Evolutionary conservation across 768 basidiomycete genomes (phyloP).

Genomic region (Pisolithus microcarpus): DNA sequence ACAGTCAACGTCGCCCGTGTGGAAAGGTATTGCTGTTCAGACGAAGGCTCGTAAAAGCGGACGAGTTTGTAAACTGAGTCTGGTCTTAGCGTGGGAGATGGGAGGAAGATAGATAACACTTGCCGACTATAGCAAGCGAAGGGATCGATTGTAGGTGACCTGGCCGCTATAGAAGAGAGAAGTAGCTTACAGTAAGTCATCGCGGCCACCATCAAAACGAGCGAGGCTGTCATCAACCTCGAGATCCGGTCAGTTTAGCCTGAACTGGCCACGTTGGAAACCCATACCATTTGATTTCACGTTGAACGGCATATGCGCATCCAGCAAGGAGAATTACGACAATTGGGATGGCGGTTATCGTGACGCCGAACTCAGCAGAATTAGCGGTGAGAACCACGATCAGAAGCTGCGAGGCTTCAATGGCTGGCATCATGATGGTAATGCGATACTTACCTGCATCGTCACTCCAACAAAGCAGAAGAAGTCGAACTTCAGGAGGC

Average conservation of each 20-base stretch:
- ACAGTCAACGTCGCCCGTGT: constrained; percentile 74
- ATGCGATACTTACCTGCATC: constrained; percentile 54
- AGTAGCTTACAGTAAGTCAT: constrained; percentile 63
- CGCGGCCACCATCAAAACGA: constrained; percentile 74
- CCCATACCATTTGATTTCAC: constrained; percentile 71
- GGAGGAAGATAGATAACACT: constrained; percentile 3
- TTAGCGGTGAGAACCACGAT: constrained; percentile 62
- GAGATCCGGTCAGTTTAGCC: neutral
- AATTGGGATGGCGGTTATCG: constrained; percentile 76
- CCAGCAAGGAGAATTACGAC: constrained; percentile 60
- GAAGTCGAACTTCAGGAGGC: constrained; percentile 85
- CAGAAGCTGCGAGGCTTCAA: constrained; percentile 48
- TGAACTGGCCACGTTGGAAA: neutral
- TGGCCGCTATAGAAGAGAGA: neutral
- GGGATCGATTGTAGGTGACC: constrained; percentile 5
- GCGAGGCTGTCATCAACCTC: constrained; percentile 63
- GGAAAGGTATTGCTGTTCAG: constrained; percentile 50
- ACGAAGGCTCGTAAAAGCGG: constrained; percentile 66
- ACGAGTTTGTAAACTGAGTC: constrained; percentile 73
- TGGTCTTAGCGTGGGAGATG: neutral
- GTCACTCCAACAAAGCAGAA: constrained; percentile 84
- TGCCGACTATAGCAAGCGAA: constrained; percentile 20
- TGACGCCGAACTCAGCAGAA: constrained; percentile 75
- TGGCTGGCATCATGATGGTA: neutral
- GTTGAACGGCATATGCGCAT: constrained; percentile 64